Percentiles rank a stretch among this genome's conserved stretches.
These are phyloP conservation scores for Backusella liffmaniae DNA, from an alignment of 192 early-diverging fungal species.

Conservation along the genomic window DNA sequence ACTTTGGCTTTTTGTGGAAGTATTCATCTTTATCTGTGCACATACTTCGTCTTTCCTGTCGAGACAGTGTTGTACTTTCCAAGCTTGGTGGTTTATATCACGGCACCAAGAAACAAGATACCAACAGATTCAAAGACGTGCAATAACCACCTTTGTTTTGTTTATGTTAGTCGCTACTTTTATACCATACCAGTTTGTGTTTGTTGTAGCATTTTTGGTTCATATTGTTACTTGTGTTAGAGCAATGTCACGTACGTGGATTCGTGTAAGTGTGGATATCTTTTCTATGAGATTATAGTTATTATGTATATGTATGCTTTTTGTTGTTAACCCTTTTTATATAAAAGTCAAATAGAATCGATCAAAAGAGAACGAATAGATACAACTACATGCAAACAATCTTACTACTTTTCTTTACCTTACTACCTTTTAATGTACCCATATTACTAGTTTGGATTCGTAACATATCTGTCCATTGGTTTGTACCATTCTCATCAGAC, in stretches of 20 bases:
- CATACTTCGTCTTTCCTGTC: not conserved
- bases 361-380: conserved; percentile 46
- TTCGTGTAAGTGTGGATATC: conserved; percentile 20
- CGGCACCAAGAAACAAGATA: conserved; percentile 30
- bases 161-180: conserved; percentile 57
- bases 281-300: not conserved
- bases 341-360: conserved; percentile 16
- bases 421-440: conserved; percentile 73
- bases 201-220: conserved; percentile 61
- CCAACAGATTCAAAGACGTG: conserved; percentile 39
- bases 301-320: not conserved
- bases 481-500: conserved; percentile 76
- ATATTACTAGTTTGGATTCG: conserved; percentile 80
- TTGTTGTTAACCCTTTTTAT: not conserved
- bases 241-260: conserved; percentile 32
- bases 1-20: conserved; percentile 12
- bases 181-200: conserved; percentile 79
- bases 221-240: conserved; percentile 52
- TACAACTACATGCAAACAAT: conserved; percentile 67
- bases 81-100: conserved; percentile 12
- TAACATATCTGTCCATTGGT: conserved; percentile 79
- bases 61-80: not conserved
- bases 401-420: conserved; percentile 65
- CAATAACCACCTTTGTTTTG: conserved; percentile 43
- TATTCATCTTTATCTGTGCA: not conserved